Base-by-base conservation (phyloP, 2,329 filamentous ascomycete genomes). In the Beauveria pseudobassiana region DNA sequence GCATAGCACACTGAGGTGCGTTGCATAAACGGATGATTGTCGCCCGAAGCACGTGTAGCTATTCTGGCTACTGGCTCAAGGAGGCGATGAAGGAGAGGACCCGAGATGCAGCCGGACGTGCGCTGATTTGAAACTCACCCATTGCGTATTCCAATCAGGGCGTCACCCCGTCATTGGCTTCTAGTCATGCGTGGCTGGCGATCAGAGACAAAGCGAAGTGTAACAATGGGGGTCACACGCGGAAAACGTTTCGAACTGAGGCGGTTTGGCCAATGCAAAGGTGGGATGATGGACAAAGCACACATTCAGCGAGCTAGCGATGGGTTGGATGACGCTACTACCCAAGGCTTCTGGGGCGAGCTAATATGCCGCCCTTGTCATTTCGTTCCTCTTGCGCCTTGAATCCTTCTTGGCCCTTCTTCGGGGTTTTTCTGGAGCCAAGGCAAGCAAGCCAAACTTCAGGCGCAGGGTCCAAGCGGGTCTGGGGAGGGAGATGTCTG, bases 81-180 rank as follows among this genome's bases (percentile, higher is more conserved):
- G 55, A 59, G 48, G 48, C 50, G 46, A 57, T 43, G 5, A 22
- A 22, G 24, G 38, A 52, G 20, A 16, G 42, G 24, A 60, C 9
- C 56, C 22, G 6, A n/a, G 46, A 30, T 34, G 53, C 26, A 22
- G 46, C 20, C 16, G 43, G 45, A 34, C 34, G 45, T 51, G 55
- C 20, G 30, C 22, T 28, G 16, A 14, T n/a, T 42, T 54, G 50
- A 54, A 54, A 61, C 59, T 61, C 59, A 61, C 59, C 50, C 59
- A 61, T 61, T 54, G 40, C 40, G 51, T 54, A 49, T 61, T 54
- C 30, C 50, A 49, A 61, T 54, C 59, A 61, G 59, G 59, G 59
- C 30, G 28, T 45, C 20, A 61, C 59, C 59, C 59, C 50, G 50
- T 61, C 59, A 61, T 61, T 55, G 42, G 51, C 46, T 22, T 54